Conservation (phyloP, 192 early-diverging fungal species). For the Backusella tarrabulga region DNA sequence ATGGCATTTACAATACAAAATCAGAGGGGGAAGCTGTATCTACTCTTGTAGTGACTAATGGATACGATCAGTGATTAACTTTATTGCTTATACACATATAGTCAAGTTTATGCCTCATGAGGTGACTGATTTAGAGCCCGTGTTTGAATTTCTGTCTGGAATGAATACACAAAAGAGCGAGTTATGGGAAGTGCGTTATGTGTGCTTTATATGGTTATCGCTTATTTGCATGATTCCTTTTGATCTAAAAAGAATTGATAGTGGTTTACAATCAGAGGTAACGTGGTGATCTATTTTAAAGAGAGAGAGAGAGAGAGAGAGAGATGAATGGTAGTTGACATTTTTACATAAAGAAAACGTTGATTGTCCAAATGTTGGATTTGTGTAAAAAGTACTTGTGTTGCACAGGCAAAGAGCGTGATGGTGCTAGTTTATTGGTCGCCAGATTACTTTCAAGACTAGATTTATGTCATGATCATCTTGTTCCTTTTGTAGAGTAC, state of each 20-base stretch:
- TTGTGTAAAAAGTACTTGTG: slow-evolving; percentile 65
- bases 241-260: slow-evolving; percentile 86
- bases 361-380: slow-evolving; percentile 70
- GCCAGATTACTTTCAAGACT: slow-evolving; percentile 74
- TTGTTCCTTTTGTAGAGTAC: slow-evolving; percentile 75
- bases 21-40: too few relatives aligned
- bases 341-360: slow-evolving; percentile 34
- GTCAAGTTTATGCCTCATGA: slow-evolving; percentile 92
- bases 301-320: neutral
- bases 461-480: slow-evolving; percentile 62
- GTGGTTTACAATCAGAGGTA: slow-evolving; percentile 40
- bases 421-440: slow-evolving; percentile 81
- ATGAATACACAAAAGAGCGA: slow-evolving; percentile 18
- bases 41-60: neutral
- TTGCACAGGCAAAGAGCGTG: slow-evolving; percentile 83
- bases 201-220: slow-evolving; percentile 89
- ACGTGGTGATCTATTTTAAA: neutral
- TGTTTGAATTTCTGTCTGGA: slow-evolving; percentile 63
- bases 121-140: slow-evolving; percentile 85
- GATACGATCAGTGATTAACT: neutral
- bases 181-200: slow-evolving; percentile 79
- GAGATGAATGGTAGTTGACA: neutral
- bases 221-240: slow-evolving; percentile 96
- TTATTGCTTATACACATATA: slow-evolving; percentile 21
- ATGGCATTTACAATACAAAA: neutral